These are phyloP conservation scores for Suillus spraguei DNA, from an alignment of 768 basidiomycete genomes.

Conservation along the genomic window DNA sequence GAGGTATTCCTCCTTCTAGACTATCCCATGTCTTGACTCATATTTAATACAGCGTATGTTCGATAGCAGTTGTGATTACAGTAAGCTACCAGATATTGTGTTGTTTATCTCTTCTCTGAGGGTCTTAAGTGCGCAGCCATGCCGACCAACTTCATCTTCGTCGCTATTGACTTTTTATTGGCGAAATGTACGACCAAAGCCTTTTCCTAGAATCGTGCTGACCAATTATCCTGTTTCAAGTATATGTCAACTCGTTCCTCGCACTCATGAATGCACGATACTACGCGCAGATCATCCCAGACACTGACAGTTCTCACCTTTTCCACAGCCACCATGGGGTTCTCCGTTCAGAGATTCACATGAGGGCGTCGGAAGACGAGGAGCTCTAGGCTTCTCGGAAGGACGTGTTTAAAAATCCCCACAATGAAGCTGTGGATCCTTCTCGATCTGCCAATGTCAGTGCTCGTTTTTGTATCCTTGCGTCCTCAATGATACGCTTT, in stretches of 20 bases:
- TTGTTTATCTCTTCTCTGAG: not conserved
- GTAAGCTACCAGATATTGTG: no score
- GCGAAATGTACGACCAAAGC: not conserved
- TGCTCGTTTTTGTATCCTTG: no score
- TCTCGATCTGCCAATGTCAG: no score
- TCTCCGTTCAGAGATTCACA: not conserved
- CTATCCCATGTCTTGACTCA: no score
- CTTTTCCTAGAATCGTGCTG: not conserved
- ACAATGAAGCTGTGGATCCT: no score
- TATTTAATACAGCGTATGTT: no score
- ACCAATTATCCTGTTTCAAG: not conserved
- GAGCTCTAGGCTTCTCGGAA: not conserved
- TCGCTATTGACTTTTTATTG: not conserved
- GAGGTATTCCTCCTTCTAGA: not conserved
- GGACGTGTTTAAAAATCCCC: no score
- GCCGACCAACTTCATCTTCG: conserved; percentile 7
- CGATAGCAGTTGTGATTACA: no score
- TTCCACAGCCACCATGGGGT: not conserved
- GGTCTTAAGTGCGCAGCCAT: conserved; percentile 6
- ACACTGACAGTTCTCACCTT: not conserved
- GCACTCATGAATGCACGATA: conserved; percentile 3
- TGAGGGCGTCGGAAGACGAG: not conserved
- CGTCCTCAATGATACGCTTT: no score
- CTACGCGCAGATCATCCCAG: not conserved
- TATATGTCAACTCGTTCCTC: conserved; percentile 1